A percentile compares a stretch with the other conserved stretches of the same genome.
Evolutionary conservation across 2,329 filamentous ascomycete species (phyloP).

Genomic region (Aspergillus novoparasiticus): DNA sequence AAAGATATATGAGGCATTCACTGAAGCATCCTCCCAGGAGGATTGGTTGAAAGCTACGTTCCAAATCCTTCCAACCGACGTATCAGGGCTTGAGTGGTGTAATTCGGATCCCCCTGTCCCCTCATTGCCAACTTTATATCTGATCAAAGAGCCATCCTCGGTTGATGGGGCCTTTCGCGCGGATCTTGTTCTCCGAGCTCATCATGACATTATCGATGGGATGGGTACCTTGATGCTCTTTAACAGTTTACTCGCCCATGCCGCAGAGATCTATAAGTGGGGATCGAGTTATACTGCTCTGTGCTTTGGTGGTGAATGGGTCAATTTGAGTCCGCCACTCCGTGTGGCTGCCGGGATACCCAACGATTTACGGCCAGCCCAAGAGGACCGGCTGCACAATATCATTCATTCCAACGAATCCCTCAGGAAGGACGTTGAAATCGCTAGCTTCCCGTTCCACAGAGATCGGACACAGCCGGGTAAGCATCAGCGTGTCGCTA

Average conservation of each 20-base stretch:
- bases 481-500: constrained; percentile 23
- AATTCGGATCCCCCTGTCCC: constrained; percentile 29
- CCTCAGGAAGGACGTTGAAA: constrained; percentile 18
- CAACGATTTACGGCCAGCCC: constrained; percentile 7
- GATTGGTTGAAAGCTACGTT: constrained; percentile 25
- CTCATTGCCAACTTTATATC: constrained; percentile 24
- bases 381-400: constrained; percentile 9
- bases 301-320: constrained; percentile 22
- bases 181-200: constrained; percentile 25
- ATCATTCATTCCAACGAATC: constrained; percentile 17
- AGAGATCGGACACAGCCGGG: constrained; percentile 15
- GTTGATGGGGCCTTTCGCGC: neutral
- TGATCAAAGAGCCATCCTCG: constrained; percentile 16
- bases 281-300: constrained; percentile 9
- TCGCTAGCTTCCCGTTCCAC: constrained; percentile 23
- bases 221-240: constrained; percentile 25
- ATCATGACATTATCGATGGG: constrained; percentile 29
- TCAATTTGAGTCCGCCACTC: constrained; percentile 26
- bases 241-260: constrained; percentile 22
- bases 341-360: constrained; percentile 24
- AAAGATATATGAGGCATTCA: constrained; percentile 24
- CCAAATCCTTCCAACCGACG: constrained; percentile 11
- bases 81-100: constrained; percentile 27
- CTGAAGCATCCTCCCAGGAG: neutral
- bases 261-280: constrained; percentile 14